Evolutionary conservation across 768 basidiomycete genomes (phyloP), one percentile per base, ranked within the genome.

Genomic region (Tylopilus sp.): DNA sequence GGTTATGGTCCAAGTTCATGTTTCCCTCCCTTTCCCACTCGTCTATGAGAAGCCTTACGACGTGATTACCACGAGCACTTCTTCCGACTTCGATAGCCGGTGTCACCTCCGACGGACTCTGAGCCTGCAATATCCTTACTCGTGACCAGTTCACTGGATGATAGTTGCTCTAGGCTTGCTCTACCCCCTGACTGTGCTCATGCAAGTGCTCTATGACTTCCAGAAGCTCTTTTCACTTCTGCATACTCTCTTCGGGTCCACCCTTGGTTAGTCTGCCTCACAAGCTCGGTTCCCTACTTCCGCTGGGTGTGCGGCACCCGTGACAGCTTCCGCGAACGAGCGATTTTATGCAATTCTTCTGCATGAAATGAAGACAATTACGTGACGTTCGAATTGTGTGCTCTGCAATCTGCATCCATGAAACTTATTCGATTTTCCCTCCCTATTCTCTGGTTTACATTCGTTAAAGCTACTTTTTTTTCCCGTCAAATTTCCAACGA

Each of bases 141-240:
- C 14, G 33, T 41, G 22, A 42, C 26, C n/a, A 6, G 7, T 14
- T 13, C 37, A 31, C n/a, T n/a, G n/a, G 19, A 66, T 67, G 66
- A 60, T 68, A 19, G 52, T 68, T n/a, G 49, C 66, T 34, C 50
- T 66, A 31, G 55, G 56, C 26, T 46, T 60, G 14, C 52, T 67
- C 37, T 63, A 47, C 36, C 59, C 63, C 6, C 22, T 62, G n/a
- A n/a, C n/a, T n/a, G n/a, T n/a, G n/a, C n/a, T n/a, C n/a, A n/a
- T n/a, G n/a, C n/a, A n/a, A n/a, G 45, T 42, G 25, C 50, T 67
- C 12, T 58, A 62, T 52, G 60, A 52, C 19, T 14, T 63, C n/a
- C 56, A 52, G 36, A 56, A 29, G 33, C 38, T 62, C 34, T 14
- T 61, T 13, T 29, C n/a, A 6, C 28, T 59, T n/a, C 3, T 55